Conservation (phyloP, 805 yeast species). For the Saccharomycopsis selenospora region DNA sequence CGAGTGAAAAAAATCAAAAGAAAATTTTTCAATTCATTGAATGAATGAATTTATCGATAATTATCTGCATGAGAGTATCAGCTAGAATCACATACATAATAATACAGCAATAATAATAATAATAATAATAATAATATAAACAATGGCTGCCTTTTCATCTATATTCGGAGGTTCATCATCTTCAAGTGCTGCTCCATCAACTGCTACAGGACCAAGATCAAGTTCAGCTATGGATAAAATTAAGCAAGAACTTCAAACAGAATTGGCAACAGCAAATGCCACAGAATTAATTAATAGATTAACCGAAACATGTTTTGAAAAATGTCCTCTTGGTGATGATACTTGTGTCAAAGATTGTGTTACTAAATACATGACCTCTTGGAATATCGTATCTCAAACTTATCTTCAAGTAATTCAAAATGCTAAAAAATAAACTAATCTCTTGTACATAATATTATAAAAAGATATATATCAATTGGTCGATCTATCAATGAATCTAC, state of each 20-base stretch:
- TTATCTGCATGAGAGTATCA: too few species aligned
- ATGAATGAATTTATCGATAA: too few species aligned
- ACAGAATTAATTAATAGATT: slow-evolving; percentile 78
- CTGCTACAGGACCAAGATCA: slow-evolving; percentile 21
- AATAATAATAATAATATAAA: too few species aligned
- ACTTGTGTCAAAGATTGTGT: slow-evolving; percentile 50
- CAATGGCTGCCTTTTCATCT: slow-evolving; percentile 18
- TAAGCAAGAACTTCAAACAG: slow-evolving; percentile 67
- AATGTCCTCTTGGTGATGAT: slow-evolving; percentile 58
- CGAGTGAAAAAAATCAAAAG: too few species aligned
- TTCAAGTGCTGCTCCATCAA: slow-evolving; percentile 21
- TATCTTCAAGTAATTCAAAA: slow-evolving; percentile 37
- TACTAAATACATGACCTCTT: slow-evolving; percentile 82
- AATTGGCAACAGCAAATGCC: slow-evolving; percentile 87
- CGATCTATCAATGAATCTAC: too few species aligned
- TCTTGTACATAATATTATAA: too few species aligned
- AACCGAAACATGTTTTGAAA: slow-evolving; percentile 80
- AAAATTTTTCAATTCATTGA: too few species aligned
- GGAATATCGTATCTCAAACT: slow-evolving; percentile 77
- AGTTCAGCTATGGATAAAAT: slow-evolving; percentile 46
- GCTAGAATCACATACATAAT: too few species aligned
- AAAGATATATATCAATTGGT: too few species aligned
- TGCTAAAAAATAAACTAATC: neutral
- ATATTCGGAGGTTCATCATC: slow-evolving; percentile 25
- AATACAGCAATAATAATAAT: too few species aligned